Evolutionary conservation across 306 rosid genomes (phyloP), one percentile per base, ranked within the genome.

Genomic region (Cucurbita moschata): DNA sequence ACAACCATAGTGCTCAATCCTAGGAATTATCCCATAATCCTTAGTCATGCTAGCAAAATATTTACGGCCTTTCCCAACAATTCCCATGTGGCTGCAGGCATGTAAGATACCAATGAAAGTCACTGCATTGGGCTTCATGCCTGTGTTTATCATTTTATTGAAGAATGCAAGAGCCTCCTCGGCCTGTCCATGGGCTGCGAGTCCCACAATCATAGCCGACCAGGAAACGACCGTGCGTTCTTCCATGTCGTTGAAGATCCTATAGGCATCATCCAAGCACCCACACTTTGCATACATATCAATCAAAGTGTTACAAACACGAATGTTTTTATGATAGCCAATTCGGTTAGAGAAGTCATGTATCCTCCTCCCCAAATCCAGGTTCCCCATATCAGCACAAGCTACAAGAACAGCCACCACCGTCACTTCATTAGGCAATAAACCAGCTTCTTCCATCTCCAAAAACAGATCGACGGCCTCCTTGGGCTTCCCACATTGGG

Each of bases 231-330:
- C 75, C 1, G 86, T 83, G 35, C 75, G 81, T 51, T 71, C 84
- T 56, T 76, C 68, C 83, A 82, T 78, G 56, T 30, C 55, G 38
- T 76, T 55, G 16, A 85, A 87, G 53, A 83, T 82, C 50, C 43
- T 57, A 21, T 15, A 67, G 60, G 88, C 85, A 10, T 79, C 84
- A 56, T 83, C 78, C 77, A 87, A 74, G 80, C 87, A 87, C 8
- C 88, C 89, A 78, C 91, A 87, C 78, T 87, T 85, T 43, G 81
- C 82, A 72, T 79, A 87, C 87, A 81, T 85, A 76, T 83, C 86
- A 39, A 85, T 87, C 72, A 83, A 61, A 49, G 86, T 83, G 62
- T 85, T 83, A 16, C 77, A 85, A 62, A 87, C 44, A 38, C 81
- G 82, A 54, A 43, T 58, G 40, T 87, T 81, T 53, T 49, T 68